A percentile compares a stretch with the other conserved stretches of the same genome.
Evolutionary conservation across 768 basidiomycete species (phyloP).

Genomic region (Pleurotus sapidus): DNA sequence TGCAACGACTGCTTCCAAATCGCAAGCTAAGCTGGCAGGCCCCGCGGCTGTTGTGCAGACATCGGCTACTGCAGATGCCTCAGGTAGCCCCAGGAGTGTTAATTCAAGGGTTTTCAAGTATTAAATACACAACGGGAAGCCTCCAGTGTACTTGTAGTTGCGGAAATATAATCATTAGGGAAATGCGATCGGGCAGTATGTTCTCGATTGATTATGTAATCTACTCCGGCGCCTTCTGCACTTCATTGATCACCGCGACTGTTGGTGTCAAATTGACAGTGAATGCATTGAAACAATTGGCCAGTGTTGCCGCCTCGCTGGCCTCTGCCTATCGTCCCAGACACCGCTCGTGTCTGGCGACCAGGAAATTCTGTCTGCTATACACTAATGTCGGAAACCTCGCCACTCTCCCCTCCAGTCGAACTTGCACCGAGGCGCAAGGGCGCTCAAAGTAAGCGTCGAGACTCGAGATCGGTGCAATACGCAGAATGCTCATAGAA

Average conservation of each 20-base stretch:
- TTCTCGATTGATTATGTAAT: slow-evolving; percentile 1
- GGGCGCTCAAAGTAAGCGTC: background rate
- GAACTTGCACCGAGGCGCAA: background rate
- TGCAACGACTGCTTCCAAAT: background rate
- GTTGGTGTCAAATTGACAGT: slow-evolving; percentile 5
- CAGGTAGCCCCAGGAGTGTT: background rate
- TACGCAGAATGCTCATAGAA: too few species aligned
- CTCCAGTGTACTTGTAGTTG: background rate
- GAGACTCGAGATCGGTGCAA: too few species aligned
- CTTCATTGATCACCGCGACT: background rate
- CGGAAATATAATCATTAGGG: too few species aligned
- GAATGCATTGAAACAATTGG: slow-evolving; percentile 1
- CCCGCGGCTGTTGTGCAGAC: background rate
- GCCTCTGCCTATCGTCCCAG: background rate
- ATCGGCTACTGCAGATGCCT: background rate
- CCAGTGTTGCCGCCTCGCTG: background rate
- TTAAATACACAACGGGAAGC: background rate
- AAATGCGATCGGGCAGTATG: too few species aligned
- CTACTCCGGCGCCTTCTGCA: background rate
- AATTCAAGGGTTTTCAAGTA: background rate
- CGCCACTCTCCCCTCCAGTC: background rate
- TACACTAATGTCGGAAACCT: background rate
- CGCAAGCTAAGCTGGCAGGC: too few species aligned
- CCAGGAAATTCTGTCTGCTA: background rate
- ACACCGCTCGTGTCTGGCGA: background rate